Conservation (phyloP, 177 flowering plant genomes). For the Vitis hybrid region DNA sequence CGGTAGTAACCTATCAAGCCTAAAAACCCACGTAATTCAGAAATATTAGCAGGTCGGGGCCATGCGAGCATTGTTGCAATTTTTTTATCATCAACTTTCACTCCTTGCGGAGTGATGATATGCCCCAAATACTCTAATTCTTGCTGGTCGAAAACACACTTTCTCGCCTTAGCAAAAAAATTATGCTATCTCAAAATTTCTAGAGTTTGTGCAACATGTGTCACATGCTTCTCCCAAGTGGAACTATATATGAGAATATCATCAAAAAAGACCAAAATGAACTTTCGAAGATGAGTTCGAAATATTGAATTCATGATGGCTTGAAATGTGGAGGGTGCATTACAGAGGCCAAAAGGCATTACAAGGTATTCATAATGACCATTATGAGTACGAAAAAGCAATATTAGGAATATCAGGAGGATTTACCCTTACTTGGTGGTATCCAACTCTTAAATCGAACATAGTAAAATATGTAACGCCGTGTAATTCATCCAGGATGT, state of each 20-base stretch:
- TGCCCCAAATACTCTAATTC: conserved; percentile 20
- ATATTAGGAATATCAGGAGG: conserved; percentile 16
- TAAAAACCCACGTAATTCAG: conserved; percentile 15
- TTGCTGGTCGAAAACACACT: conserved; percentile 8
- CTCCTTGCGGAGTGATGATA: conserved; percentile 3
- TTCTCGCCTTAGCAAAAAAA: conserved; percentile 5
- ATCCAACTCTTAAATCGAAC: conserved; percentile 5
- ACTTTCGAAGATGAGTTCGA: no score
- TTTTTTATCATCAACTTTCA: conserved; percentile 1
- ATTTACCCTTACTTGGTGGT: conserved; percentile 21
- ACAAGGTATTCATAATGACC: conserved; percentile 9
- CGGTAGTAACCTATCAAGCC: no score
- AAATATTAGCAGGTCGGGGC: conserved; percentile 8
- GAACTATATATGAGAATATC: no score
- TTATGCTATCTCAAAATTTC: not conserved
- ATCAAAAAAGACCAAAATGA: no score
- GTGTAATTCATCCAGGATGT: conserved; percentile 3
- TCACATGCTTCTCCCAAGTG: not conserved
- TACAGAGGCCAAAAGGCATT: conserved; percentile 9
- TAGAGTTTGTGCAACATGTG: not conserved
- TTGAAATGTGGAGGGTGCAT: no score
- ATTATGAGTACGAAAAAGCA: conserved; percentile 3
- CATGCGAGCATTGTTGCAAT: conserved; percentile 5
- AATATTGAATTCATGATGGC: no score
- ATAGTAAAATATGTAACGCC: not conserved